Evolutionary conservation across 768 basidiomycete species (phyloP).

Genomic region (Psilocybe cubensis): DNA sequence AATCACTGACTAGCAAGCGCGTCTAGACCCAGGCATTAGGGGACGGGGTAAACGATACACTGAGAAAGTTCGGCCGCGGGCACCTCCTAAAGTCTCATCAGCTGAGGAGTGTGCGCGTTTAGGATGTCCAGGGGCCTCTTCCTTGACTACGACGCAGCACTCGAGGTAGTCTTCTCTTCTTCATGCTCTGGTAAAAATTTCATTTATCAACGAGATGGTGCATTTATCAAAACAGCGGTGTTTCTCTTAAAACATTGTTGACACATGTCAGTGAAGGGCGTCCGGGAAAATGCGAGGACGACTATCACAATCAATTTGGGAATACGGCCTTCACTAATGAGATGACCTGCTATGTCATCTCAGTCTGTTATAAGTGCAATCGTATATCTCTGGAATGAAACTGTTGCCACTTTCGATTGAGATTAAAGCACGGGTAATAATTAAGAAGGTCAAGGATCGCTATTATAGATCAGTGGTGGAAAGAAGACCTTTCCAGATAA

Average conservation of each 20-base stretch:
- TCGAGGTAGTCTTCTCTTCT: not conserved
- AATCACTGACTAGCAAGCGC: too few relatives aligned
- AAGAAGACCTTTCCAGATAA: slow-evolving; percentile 70
- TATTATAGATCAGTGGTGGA: slow-evolving; percentile 17
- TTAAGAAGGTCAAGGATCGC: too few relatives aligned
- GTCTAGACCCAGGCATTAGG: not conserved
- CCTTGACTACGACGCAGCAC: not conserved
- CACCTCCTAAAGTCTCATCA: not conserved
- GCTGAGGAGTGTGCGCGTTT: too few relatives aligned
- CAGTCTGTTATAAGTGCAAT: not conserved
- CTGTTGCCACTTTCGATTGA: not conserved
- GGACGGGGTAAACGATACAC: not conserved
- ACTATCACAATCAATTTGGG: slow-evolving; percentile 6
- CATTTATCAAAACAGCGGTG: too few relatives aligned
- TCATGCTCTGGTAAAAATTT: not conserved
- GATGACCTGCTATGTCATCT: not conserved
- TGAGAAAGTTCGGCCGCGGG: not conserved
- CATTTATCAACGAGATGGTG: not conserved
- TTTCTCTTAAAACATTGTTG: too few relatives aligned
- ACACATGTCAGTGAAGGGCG: not conserved
- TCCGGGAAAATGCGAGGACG: not conserved
- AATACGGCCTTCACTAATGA: too few relatives aligned
- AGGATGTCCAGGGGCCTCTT: too few relatives aligned
- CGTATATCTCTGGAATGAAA: too few relatives aligned
- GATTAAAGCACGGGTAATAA: too few relatives aligned